Conservation (phyloP, 108 stramenopile species). For the Nannochloropsis oceanica region DNA sequence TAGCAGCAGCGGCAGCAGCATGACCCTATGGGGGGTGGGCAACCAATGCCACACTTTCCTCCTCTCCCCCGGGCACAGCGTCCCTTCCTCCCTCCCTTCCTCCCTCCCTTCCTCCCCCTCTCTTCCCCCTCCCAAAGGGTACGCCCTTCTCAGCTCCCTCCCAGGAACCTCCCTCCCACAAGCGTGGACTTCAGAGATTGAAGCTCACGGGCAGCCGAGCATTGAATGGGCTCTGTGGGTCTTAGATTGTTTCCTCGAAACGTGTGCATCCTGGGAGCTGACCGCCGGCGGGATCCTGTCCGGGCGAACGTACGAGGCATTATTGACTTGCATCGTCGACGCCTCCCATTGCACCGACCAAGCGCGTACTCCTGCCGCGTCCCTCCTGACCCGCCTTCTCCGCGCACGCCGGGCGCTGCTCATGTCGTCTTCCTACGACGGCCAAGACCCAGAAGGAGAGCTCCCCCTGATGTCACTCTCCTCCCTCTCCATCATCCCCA, state of each 20-base stretch:
- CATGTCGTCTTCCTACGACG: neutral
- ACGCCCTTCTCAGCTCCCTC: neutral
- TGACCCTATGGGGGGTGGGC: neutral
- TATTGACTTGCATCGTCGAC: neutral
- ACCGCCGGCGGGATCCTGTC: neutral
- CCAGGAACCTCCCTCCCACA: neutral
- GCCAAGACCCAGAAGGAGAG: neutral
- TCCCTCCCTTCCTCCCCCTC: too few species aligned
- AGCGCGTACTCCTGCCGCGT: neutral
- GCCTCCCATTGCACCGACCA: neutral
- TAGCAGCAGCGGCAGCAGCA: neutral
- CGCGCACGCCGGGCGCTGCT: neutral
- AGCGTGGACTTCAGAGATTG: neutral
- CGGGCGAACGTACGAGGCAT: neutral
- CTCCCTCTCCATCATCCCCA: neutral
- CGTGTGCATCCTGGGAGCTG: neutral
- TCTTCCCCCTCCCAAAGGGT: neutral
- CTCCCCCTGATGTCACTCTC: neutral
- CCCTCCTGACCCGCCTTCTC: neutral
- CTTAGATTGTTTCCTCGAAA: neutral
- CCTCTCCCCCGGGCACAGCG: neutral
- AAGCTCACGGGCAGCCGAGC: neutral
- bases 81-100: neutral
- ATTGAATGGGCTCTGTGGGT: neutral
- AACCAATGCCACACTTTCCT: neutral